Base-by-base conservation (phyloP, 2,329 filamentous ascomycete species). In the Trichophyton rubrum region DNA sequence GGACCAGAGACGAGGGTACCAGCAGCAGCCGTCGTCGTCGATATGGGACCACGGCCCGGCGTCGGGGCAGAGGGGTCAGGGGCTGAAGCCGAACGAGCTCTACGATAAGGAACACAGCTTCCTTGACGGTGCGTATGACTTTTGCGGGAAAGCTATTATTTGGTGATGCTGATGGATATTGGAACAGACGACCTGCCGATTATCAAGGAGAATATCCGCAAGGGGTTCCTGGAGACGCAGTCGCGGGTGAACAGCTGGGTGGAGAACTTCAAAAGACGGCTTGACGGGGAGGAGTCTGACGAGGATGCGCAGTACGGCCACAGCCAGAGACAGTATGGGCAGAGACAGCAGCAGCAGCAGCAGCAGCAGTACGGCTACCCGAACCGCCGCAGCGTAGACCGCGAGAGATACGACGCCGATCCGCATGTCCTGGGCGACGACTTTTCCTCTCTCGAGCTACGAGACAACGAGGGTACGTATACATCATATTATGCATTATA, bases 141-240 rank as follows among this genome's bases (percentile, higher is more conserved):
- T 7, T n/a, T 7, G n/a, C 13, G 45, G 17, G 30, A 27, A 5
- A 27, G 1, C 11, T 27, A 13, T 41, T 60, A 22, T 56, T n/a
- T 38, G 33, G 1, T 11, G 3, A 13, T 38, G 33, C 3, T 9
- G 11, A 13, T 38, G 33, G 9, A 13, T 11, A 13, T 38, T n/a
- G 20, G 11, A 8, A 45, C 24, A 85, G 93, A 99, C 68, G 93
- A 99, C 67, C 82, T 99, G 13, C 92, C 93, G 1, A 85, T 92
- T 57, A 96, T 99, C 70, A 86, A 86, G 66, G 90, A 96, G 71
- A 96, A 95, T 69, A 82, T 99, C 67, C 87, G 87, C 71, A 95
- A 97, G 76, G 93, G 93, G 3, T 99, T 99, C 75, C 70, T 90
- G 60, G 91, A 99, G 70, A 97, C 93, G 1, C 93, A 97, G 76